Evolutionary conservation across 495 filamentous ascomycete genomes (phyloP), one percentile per base, ranked within the genome.

Genomic region (Gamarada debralockiae): DNA sequence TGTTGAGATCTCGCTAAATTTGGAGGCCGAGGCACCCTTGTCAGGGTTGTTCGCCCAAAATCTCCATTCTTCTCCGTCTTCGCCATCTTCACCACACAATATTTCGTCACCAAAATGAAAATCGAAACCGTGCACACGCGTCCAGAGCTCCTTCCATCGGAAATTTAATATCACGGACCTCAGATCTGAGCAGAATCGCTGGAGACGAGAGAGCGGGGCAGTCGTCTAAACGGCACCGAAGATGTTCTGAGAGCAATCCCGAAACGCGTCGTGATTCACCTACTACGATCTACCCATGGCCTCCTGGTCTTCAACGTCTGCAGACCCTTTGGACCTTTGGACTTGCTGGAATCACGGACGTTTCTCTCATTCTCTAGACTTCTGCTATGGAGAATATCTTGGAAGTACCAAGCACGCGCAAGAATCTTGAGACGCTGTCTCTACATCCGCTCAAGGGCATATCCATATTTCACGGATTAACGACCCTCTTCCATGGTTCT

Each of bases 221-320:
- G 31, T n/a, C n/a, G n/a, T n/a, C n/a, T n/a, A n/a, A n/a, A n/a
- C n/a, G n/a, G 27, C 27, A 29, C 4, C 27, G 5, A 10, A 29
- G 27, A 20, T 43, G 40, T 46, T 39, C 47, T 36, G 25, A n/a
- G 13, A 3, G 4, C 3, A 43, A 7, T 14, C 31, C 12, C 40
- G 53, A 55, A 55, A 55, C 52, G 36, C 45, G 7, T 8, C 36
- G 37, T 45, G 47, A 36, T 25, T 47, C 46, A 50, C 42, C 36
- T 44, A 13, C 53, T 15, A 29, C 43, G 17, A 34, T 23, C 41
- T 8, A 27, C 50, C 39, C 41, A 14, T 43, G 3, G 50, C 38
- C 7, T 13, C 50, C 20, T 3, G 21, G 15, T 29, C 27, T 29
- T 29, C 27, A 29, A 1, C 13, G 21, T 15, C 15, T 39, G 27